Evolutionary conservation across 2,329 filamentous ascomycete genomes (phyloP), one percentile per base, ranked within the genome.

Genomic region (Ciborinia camelliae): DNA sequence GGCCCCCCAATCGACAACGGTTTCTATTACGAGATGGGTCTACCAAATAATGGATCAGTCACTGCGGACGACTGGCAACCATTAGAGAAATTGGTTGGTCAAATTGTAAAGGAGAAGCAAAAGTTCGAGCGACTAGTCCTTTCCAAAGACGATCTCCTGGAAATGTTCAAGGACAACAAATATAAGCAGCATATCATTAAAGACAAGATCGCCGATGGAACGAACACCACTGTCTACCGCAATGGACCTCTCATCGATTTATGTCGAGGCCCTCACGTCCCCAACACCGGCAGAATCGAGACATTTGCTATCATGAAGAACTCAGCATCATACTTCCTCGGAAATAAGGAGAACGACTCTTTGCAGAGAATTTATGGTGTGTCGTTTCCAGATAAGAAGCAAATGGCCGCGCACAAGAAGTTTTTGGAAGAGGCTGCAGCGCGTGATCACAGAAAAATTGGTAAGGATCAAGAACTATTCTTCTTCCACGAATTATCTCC

Each of bases 181-280:
- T 98, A 97, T 83, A 98, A 99, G 85, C 88, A 96, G 76, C 91
- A 97, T 77, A 96, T 98, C 78, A 98, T 99, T 80, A 89, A 92
- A 72, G 90, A 92, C 81, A 92, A 96, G 78, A 91, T 98, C 67
- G 82, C 88, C 47, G 92, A 97, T 71, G 92, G 92, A 71, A 93
- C 92, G 64, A 91, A 85, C 75, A 96, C 92, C 76, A 98, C 95
- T 12, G 94, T 98, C 48, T 99, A 98, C 79, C 88, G 75, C 52
- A 96, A 92, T 74, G 95, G 95, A 65, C 92, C 92, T 18, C 82
- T 98, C 64, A 97, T 98, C 73, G 95, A 99, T 84, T 81, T 98
- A 68, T 98, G 95, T 82, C 86, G 92, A 76, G 95, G 95, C 45
- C 95, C 95, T 68, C 95, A 98, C 77, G 93, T 98, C 60, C 91